Base-by-base conservation (phyloP, 2,329 filamentous ascomycete species). In the Apiospora hydei region DNA sequence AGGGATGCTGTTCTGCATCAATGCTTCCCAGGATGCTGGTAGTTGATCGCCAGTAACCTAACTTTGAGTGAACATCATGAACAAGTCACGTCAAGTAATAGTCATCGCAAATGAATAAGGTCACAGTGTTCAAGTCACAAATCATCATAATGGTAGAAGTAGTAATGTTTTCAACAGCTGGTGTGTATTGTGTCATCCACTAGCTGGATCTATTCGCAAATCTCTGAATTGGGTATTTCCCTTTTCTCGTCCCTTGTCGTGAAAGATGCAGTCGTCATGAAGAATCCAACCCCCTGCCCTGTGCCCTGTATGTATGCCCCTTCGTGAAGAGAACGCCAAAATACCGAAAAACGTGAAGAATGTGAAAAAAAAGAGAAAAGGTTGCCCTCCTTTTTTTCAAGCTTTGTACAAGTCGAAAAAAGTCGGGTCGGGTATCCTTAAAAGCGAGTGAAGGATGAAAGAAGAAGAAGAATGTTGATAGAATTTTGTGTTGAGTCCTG, bases 151-250 rank as follows among this genome's bases (percentile, higher is more conserved):
- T 38, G 7, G 38, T 21, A 6, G 16, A 1, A 18, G 11, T 7
- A 1, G 18, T 11, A 4, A 51, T 64, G 34, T 64, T 64, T 64
- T 18, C 57, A 64, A 41, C 57, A 64, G 57, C 57, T 64, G 30
- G 57, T 64, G 57, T 64, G 57, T 64, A n/a, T 64, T 64, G n/a
- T 14, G 8, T 11, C n/a, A 4, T 64, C 57, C 57, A 41, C 57
- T 64, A 4, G 57, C 57, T 64, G 30, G 34, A 41, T 64, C 30
- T 64, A 64, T 64, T 64, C 34, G 57, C 34, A 64, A 41, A 64
- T 34, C 34, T 64, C 57, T n/a, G 21, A 49, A n/a, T 49, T 64
- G 57, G 57, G 57, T 64, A 64, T 64, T 64, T 64, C 57, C 57
- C 57, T 64, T 64, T 41, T 34, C 51, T 57, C 34, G 57, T 64